Evolutionary conservation across 345 rosid species (phyloP), one percentile per base, ranked within the genome.

Genomic region (Bruguiera parviflora): DNA sequence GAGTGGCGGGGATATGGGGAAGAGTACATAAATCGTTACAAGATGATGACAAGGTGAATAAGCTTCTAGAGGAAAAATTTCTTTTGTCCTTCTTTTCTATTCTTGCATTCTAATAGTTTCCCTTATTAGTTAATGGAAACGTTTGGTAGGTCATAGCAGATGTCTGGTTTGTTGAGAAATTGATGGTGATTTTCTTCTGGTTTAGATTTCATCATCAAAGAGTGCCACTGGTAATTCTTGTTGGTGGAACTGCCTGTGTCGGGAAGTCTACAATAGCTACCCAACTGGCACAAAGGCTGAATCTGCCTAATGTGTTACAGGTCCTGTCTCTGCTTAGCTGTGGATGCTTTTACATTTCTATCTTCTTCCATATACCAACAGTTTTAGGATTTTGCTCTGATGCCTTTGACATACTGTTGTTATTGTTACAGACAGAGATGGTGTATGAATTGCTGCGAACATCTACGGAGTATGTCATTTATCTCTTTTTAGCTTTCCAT

Each of bases 191-290:
- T 11, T 56, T 64, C 29, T 72, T 33, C 37, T 70, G 25, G 25
- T 71, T 69, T 78, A 96, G 99, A 79, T 96, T 96, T 84, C 97
- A 96, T 83, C 98, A 96, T 81, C 97, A 87, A 78, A 92, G 99
- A 66, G 98, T 92, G 76, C 99, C 99, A 19, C 80, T 96, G 70
- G 96, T 96, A 29, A 96, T 96, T 69, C 99, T 96, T 84, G 98
- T 96, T 65, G 92, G 98, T 43, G 99, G 99, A 82, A 90, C 99
- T 59, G 98, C 97, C 27, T 92, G 99, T 75, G 98, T 89, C 29
- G 99, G 99, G 33, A 96, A 96, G 82, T 96, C 99, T 22, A 96
- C 99, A 33, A 86, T 92, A 71, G 98, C 99, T 8, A 92, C 99
- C 72, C 99, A 96, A 77, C 92, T 96, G 35, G 99, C 99, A 60